These are phyloP conservation scores for Candida nanaspora DNA, from an alignment of 805 yeast genomes.

Conservation along the genomic window DNA sequence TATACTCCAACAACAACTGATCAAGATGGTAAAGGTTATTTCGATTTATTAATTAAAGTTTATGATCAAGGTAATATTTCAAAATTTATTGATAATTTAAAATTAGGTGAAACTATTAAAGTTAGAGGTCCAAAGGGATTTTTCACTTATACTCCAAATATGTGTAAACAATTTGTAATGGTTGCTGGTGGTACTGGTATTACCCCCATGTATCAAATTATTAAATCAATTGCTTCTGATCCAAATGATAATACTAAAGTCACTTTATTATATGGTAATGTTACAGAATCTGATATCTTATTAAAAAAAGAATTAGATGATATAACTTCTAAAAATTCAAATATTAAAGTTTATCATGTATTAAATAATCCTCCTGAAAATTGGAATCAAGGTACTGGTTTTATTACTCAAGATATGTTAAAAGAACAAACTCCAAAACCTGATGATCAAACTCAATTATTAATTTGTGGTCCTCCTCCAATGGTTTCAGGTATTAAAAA, in stretches of 20 bases:
- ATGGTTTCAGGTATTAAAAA: constrained; percentile 82
- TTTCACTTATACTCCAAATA: constrained; percentile 75
- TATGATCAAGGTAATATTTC: constrained; percentile 85
- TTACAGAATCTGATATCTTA: constrained; percentile 70
- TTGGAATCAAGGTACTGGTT: constrained; percentile 80
- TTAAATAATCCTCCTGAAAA: constrained; percentile 64
- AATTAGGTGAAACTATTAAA: constrained; percentile 70
- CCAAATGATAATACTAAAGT: constrained; percentile 76
- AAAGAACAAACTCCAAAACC: constrained; percentile 56
- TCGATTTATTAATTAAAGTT: constrained; percentile 79
- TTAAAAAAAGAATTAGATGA: constrained; percentile 73
- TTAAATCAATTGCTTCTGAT: constrained; percentile 70
- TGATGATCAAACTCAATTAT: constrained; percentile 54
- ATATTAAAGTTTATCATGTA: constrained; percentile 64
- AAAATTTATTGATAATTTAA: constrained; percentile 58
- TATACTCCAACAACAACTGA: constrained; percentile 88
- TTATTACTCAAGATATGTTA: constrained; percentile 69
- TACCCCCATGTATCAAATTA: constrained; percentile 91
- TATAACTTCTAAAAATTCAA: constrained; percentile 48
- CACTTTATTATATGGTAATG: constrained; percentile 74
- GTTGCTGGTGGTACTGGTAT: constrained; percentile 97
- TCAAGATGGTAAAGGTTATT: constrained; percentile 64
- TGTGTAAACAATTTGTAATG: constrained; percentile 72
- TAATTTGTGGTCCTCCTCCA: constrained; percentile 92
- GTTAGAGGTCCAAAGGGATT: constrained; percentile 91